Conservation (phyloP, 441 rosid species). For the Viola pubescens region DNA sequence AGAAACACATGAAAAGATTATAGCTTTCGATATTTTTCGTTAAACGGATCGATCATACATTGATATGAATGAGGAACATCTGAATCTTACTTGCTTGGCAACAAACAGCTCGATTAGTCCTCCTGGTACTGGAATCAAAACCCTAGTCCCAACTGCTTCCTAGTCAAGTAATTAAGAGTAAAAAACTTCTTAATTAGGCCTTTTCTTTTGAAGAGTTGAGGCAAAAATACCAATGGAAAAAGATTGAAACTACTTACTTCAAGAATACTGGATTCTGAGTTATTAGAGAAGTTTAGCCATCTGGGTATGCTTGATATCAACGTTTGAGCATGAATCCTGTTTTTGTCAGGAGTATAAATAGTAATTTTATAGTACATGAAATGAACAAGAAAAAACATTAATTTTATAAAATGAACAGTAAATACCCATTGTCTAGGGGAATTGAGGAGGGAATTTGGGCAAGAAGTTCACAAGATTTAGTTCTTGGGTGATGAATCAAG, state of each 20-base stretch:
- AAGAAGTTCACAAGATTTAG: conserved; percentile 63
- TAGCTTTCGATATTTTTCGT: neutral
- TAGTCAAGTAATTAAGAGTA: conserved; percentile 16
- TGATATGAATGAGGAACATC: neutral
- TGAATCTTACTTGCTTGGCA: conserved; percentile 49
- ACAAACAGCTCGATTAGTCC: conserved; percentile 73
- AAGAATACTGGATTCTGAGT: conserved; percentile 34
- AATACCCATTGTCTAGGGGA: conserved; percentile 60
- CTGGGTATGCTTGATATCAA: conserved; percentile 55
- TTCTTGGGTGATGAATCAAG: conserved; percentile 53
- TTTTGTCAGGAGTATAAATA: neutral
- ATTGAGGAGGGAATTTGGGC: conserved; percentile 60
- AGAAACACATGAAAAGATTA: neutral
- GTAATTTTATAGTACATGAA: too few relatives aligned
- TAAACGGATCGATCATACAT: neutral
- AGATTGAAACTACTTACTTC: conserved; percentile 29
- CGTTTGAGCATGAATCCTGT: conserved; percentile 56
- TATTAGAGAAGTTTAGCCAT: conserved; percentile 57
- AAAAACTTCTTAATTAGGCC: neutral
- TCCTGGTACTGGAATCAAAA: conserved; percentile 65
- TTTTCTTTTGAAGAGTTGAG: neutral
- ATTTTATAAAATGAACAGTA: neutral
- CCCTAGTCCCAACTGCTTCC: conserved; percentile 67
- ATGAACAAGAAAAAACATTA: neutral
- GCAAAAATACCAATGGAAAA: neutral